These are phyloP conservation scores for Coffea canephora DNA, from an alignment of 257 asterid species.

Conservation along the genomic window DNA sequence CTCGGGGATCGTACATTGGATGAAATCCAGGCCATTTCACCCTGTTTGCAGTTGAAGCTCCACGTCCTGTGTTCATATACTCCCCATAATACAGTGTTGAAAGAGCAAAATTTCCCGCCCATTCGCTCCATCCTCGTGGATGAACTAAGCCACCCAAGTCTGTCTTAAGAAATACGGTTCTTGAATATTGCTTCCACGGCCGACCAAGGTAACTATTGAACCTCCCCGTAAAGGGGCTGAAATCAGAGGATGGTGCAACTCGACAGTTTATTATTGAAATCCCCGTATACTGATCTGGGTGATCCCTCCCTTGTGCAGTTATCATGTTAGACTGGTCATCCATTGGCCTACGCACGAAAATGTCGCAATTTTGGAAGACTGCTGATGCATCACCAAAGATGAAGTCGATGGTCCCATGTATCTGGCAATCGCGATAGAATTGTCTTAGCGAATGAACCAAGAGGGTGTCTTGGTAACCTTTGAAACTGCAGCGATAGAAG, in stretches of 20 bases:
- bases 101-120: conserved; percentile 60
- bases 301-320: conserved; percentile 63
- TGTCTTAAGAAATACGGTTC: conserved; percentile 52
- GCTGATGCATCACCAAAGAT: conserved; percentile 68
- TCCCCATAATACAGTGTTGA: conserved; percentile 65
- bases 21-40: conserved; percentile 77
- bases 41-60: conserved; percentile 47
- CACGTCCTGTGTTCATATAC: conserved; percentile 59
- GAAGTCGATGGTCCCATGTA: conserved; percentile 67
- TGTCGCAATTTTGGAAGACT: conserved; percentile 57
- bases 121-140: conserved; percentile 55
- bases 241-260: conserved; percentile 43
- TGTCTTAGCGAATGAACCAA: conserved; percentile 54
- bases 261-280: conserved; percentile 47
- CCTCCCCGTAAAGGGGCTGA: conserved; percentile 29
- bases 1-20: conserved; percentile 29
- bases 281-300: conserved; percentile 62
- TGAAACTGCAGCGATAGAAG: conserved; percentile 59
- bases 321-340: conserved; percentile 58
- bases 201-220: conserved; percentile 56
- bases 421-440: conserved; percentile 62
- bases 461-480: conserved; percentile 73
- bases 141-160: conserved; percentile 56
- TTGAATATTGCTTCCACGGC: conserved; percentile 70
- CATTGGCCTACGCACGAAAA: conserved; percentile 54